Conservation (phyloP, 495 filamentous ascomycete species). For the Parathielavia hyrcaniae region DNA sequence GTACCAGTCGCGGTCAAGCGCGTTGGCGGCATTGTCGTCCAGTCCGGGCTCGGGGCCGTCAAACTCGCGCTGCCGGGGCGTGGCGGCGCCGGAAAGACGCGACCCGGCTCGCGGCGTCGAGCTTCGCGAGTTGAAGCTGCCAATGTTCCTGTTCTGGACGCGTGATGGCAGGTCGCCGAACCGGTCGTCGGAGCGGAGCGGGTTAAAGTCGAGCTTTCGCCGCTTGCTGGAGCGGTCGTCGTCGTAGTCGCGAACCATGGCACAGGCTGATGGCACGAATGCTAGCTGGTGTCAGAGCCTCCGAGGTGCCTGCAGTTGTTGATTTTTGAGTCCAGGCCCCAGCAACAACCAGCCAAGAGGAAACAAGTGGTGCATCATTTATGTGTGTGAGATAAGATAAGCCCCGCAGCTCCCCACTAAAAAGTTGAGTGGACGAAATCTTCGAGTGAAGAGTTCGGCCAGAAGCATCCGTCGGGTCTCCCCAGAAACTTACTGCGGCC, state of each 20-base stretch:
- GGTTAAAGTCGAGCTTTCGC: constrained; percentile 55
- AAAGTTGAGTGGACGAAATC: constrained; percentile 32
- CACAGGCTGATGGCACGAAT: background rate
- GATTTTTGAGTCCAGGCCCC: background rate
- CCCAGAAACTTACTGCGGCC: background rate
- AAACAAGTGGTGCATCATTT: background rate
- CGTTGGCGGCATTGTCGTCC: constrained; percentile 44
- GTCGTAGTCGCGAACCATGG: constrained; percentile 35
- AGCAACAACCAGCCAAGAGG: background rate
- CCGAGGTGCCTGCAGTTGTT: constrained; percentile 6
- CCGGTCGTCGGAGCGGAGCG: constrained; percentile 49
- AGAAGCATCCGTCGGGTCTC: background rate
- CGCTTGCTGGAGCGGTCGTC: constrained; percentile 53
- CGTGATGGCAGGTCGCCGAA: constrained; percentile 53
- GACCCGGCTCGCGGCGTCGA: constrained; percentile 46
- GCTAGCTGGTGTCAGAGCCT: background rate
- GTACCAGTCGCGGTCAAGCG: constrained; percentile 88
- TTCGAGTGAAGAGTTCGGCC: constrained; percentile 16
- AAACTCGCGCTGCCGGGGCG: constrained; percentile 49
- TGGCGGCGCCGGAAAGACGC: constrained; percentile 36
- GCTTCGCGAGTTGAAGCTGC: constrained; percentile 36
- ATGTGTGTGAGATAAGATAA: constrained; percentile 32
- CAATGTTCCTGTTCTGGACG: constrained; percentile 30
- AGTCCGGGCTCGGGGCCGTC: constrained; percentile 48
- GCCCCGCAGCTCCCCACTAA: constrained; percentile 33